Conservation (phyloP, 169 alveolate genomes). For the Eimeria tenella region DNA sequence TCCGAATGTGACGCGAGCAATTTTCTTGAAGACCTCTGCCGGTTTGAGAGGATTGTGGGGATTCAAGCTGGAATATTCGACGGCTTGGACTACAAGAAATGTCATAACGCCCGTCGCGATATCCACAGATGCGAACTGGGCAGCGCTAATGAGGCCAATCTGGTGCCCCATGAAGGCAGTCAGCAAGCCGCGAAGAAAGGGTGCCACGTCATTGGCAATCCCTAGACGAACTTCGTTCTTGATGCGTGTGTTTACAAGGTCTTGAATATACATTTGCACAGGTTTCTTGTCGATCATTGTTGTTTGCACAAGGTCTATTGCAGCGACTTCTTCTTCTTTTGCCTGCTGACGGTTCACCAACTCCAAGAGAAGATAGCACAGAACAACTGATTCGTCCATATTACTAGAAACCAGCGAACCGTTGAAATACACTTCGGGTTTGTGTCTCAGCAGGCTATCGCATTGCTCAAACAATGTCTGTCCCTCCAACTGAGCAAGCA, state of each 20-base stretch:
- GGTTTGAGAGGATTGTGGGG: conserved; percentile 9
- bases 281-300: conserved; percentile 27
- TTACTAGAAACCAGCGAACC: conserved; percentile 25
- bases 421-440: conserved; percentile 13
- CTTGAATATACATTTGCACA: conserved; percentile 7
- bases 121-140: conserved; percentile 56
- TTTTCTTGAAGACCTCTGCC: conserved; percentile 37
- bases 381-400: conserved; percentile 36
- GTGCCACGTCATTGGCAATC: neutral
- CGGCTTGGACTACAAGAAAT: neutral
- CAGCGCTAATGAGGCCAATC: conserved; percentile 48
- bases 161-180: conserved; percentile 39
- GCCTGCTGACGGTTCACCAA: neutral
- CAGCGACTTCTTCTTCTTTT: neutral
- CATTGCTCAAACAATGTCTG: conserved; percentile 1
- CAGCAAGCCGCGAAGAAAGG: conserved; percentile 47
- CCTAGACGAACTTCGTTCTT: conserved; percentile 15
- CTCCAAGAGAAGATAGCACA: conserved; percentile 10
- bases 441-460: neutral
- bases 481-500: conserved; percentile 42
- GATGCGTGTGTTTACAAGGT: conserved; percentile 28
- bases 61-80: conserved; percentile 18
- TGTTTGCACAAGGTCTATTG: conserved; percentile 1
- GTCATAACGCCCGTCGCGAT: conserved; percentile 42
- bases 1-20: conserved; percentile 46